Conservation (phyloP, 2,329 filamentous ascomycete species). For the Dichotomopilus funicola region DNA sequence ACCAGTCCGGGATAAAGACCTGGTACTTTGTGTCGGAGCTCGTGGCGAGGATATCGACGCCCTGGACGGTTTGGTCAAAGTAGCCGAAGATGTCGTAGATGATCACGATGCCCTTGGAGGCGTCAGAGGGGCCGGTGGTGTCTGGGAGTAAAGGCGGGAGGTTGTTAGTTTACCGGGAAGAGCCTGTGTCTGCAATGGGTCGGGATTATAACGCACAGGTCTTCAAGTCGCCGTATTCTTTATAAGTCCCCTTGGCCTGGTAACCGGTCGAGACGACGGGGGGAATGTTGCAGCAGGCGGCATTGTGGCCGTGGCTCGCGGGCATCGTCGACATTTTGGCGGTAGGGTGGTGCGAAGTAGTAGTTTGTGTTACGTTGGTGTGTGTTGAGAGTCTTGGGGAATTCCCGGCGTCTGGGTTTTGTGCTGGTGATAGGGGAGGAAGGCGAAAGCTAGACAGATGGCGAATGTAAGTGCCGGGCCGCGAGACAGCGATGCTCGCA, state of each 20-base stretch:
- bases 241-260: conserved; percentile 39
- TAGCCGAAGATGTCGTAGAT: conserved; percentile 66
- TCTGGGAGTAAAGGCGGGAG: conserved; percentile 29
- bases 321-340: conserved; percentile 31
- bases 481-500: not conserved
- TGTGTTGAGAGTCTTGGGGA: not conserved
- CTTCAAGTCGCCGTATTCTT: conserved; percentile 38
- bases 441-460: conserved; percentile 12
- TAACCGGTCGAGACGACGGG: conserved; percentile 42
- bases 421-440: not conserved
- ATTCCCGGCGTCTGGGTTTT: not conserved
- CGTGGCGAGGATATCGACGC: conserved; percentile 58
- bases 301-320: conserved; percentile 33
- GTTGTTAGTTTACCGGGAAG: not conserved
- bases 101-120: conserved; percentile 52
- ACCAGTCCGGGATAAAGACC: conserved; percentile 90
- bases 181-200: not conserved
- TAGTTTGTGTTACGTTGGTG: not conserved
- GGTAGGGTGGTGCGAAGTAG: conserved; percentile 1
- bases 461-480: conserved; percentile 11
- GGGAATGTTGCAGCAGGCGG: conserved; percentile 38
- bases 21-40: conserved; percentile 61
- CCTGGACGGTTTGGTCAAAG: conserved; percentile 64
- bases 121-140: conserved; percentile 40
- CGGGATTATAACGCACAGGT: conserved; percentile 35